Evolutionary conservation across 2,329 filamentous ascomycete genomes (phyloP).

Genomic region (Cladosporium colombiae): DNA sequence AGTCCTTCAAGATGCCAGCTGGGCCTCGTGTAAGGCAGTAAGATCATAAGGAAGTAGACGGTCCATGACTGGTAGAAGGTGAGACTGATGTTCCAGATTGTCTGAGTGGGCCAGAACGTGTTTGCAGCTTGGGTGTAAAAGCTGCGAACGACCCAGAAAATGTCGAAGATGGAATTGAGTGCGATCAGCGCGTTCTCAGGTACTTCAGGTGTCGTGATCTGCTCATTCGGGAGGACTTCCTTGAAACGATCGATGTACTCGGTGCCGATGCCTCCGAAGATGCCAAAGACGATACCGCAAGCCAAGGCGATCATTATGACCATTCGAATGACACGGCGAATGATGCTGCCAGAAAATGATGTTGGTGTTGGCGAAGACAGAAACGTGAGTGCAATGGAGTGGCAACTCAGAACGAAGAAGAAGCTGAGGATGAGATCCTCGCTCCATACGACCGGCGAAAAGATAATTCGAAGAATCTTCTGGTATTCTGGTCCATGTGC

Average conservation of each 20-base stretch:
- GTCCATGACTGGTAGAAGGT: slow-evolving; percentile 52
- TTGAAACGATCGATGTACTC: slow-evolving; percentile 44
- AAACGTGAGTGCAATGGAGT: slow-evolving; percentile 47
- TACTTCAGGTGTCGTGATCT: slow-evolving; percentile 35
- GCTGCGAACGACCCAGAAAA: slow-evolving; percentile 48
- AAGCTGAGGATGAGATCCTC: slow-evolving; percentile 48
- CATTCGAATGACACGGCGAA: slow-evolving; percentile 46
- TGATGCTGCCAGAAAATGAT: slow-evolving; percentile 43
- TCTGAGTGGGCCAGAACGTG: slow-evolving; percentile 47
- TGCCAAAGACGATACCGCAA: slow-evolving; percentile 42
- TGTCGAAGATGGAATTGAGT: slow-evolving; percentile 50
- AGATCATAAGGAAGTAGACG: slow-evolving; percentile 51
- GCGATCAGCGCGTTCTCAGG: slow-evolving; percentile 44
- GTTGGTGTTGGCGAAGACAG: slow-evolving; percentile 39
- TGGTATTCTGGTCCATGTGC: slow-evolving; percentile 43
- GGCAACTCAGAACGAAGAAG: slow-evolving; percentile 50
- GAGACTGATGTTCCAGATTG: slow-evolving; percentile 48
- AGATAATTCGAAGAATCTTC: slow-evolving; percentile 45
- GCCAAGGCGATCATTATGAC: slow-evolving; percentile 44
- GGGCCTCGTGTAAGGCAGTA: slow-evolving; percentile 46
- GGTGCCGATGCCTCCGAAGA: slow-evolving; percentile 38
- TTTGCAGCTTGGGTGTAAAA: slow-evolving; percentile 45
- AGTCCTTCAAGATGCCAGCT: slow-evolving; percentile 44
- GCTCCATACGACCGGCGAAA: slow-evolving; percentile 51
- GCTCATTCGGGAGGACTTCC: slow-evolving; percentile 39